Conservation (phyloP, 2,329 filamentous ascomycete genomes). For the Scytalidium lignicola region DNA sequence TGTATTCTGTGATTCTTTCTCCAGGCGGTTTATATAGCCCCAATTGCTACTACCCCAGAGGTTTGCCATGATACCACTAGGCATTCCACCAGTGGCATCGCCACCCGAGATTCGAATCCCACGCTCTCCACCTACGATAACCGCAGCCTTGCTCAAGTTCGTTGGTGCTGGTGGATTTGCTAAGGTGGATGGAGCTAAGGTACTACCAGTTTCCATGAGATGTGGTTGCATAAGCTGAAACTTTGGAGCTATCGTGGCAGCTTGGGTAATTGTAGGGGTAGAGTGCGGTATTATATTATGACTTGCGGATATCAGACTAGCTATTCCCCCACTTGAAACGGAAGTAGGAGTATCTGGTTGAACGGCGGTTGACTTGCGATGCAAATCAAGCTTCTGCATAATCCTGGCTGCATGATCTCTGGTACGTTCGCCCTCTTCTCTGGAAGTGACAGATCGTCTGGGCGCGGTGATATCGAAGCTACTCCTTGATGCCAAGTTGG, state of each 20-base stretch:
- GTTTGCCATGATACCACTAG: constrained; percentile 84
- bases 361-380: constrained; percentile 65
- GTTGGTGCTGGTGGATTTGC: constrained; percentile 80
- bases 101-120: constrained; percentile 57
- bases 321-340: constrained; percentile 61
- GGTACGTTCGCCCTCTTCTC: constrained; percentile 68
- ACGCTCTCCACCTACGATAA: constrained; percentile 74
- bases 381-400: constrained; percentile 87
- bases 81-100: constrained; percentile 64
- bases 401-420: constrained; percentile 81
- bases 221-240: constrained; percentile 38
- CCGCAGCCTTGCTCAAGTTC: constrained; percentile 78
- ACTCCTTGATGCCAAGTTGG: constrained; percentile 44
- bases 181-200: constrained; percentile 74
- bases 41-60: constrained; percentile 89
- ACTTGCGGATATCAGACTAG: constrained; percentile 79
- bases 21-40: constrained; percentile 61
- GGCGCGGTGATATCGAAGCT: constrained; percentile 62
- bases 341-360: constrained; percentile 32
- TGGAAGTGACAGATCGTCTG: constrained; percentile 48
- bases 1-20: constrained; percentile 43
- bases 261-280: constrained; percentile 25
- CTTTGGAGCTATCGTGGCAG: constrained; percentile 19
- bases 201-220: constrained; percentile 39
- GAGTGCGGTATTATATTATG: constrained; percentile 68